Base-by-base conservation (phyloP, 2,329 filamentous ascomycete genomes). In the Dactylellina parvicollis region DNA sequence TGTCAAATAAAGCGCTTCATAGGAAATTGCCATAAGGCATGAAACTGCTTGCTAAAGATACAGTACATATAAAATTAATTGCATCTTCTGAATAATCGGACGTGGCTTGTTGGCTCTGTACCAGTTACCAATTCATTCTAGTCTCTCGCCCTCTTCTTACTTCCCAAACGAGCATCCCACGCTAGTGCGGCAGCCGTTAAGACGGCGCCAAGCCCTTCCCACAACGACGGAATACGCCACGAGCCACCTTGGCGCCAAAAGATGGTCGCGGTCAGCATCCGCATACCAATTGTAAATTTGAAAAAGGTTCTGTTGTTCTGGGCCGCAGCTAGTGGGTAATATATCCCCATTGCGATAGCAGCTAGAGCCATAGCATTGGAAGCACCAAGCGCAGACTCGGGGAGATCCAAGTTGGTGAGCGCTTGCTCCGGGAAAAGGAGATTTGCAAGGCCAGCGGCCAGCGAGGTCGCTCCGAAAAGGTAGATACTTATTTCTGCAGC, bases 261-360 rank as follows among this genome's bases (percentile, higher is more conserved):
- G 9, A 80, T 77, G 7, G 65, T 26, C 1, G 79, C 76, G 2
- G 79, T 78, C 1, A 79, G 75, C 7, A 78, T 30, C 5, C 79
- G 77, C 79, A 80, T 80, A 7, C 79, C 79, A 22, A 80, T 76
- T 1, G 78, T 80, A n/a, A 76, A 66, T 22, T 54, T 54, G 50
- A 80, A 79, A 75, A 80, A 80, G 10, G 67, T 59, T 4, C 67
- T 57, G 71, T 80, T 80, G 55, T 80, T 77, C 64, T 80, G 79
- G 42, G 77, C 79, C 8, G 77, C 79, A 16, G 78, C 78, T 7
- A 80, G 73, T 4, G 73, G 72, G 62, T 80, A 80, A 64, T 80
- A 80, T 24, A 80, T 71, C 7, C 79, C 78, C 78, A 80, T 80
- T 14, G 77, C 79, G 16, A 79, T 74, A 34, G 78, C 78, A 9